These are phyloP conservation scores for Botryosphaeria dothidea DNA, from an alignment of 2,329 filamentous ascomycete species.

Conservation along the genomic window DNA sequence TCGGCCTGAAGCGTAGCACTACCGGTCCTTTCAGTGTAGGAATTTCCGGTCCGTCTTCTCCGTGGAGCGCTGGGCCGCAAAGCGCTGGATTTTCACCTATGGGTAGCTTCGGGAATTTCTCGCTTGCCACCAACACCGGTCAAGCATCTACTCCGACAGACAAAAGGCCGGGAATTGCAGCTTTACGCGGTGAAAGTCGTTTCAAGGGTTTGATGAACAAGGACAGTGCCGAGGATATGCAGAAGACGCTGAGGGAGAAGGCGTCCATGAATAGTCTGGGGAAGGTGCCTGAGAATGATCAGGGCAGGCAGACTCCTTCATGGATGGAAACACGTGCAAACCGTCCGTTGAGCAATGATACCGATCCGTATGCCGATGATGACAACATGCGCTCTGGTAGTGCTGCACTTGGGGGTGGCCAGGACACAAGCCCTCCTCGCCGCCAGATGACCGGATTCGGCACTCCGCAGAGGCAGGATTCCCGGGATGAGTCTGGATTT, in stretches of 20 bases:
- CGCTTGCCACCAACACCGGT: conserved; percentile 57
- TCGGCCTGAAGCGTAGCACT: conserved; percentile 56
- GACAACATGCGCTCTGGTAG: conserved; percentile 66
- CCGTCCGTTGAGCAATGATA: conserved; percentile 61
- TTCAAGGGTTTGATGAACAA: conserved; percentile 84
- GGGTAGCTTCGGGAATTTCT: conserved; percentile 89
- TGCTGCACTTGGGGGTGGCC: conserved; percentile 72
- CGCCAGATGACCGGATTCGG: conserved; percentile 44
- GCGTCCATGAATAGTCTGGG: conserved; percentile 54
- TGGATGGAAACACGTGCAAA: conserved; percentile 52
- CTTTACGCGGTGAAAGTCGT: conserved; percentile 73
- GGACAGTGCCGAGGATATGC: conserved; percentile 68
- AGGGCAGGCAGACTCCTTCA: conserved; percentile 49
- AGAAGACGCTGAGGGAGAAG: conserved; percentile 54
- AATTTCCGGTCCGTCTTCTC: conserved; percentile 51
- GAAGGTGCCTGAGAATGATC: conserved; percentile 54
- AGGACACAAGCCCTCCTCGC: conserved; percentile 64
- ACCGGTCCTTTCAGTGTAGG: conserved; percentile 56
- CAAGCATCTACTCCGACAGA: conserved; percentile 62
- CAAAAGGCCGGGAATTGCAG: conserved; percentile 69
- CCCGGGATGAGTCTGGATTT: conserved; percentile 61
- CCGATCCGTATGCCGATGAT: conserved; percentile 67
- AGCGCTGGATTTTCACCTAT: conserved; percentile 68
- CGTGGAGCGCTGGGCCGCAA: conserved; percentile 62
- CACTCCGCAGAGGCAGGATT: conserved; percentile 47